These are phyloP conservation scores for Sclerotinia subarctica DNA, from an alignment of 2,329 filamentous ascomycete genomes.

Conservation along the genomic window DNA sequence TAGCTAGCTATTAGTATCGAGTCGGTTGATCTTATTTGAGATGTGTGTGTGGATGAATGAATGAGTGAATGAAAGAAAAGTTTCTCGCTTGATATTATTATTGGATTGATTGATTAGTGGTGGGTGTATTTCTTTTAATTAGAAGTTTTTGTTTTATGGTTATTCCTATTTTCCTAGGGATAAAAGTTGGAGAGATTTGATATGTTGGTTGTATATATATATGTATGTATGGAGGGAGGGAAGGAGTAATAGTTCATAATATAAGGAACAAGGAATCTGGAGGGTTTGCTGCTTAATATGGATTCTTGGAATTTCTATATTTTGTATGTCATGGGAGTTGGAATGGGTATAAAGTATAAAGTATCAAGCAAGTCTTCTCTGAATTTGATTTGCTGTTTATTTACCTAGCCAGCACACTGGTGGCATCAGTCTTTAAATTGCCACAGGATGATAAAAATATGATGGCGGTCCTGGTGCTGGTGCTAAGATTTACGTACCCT, in stretches of 20 bases:
- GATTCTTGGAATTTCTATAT: not conserved
- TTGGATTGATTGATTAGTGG: too few species aligned
- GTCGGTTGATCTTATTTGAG: not conserved
- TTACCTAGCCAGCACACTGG: too few species aligned
- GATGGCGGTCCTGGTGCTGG: not conserved
- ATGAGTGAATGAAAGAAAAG: too few species aligned
- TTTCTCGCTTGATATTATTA: too few species aligned
- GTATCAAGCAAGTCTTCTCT: not conserved
- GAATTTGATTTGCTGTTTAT: not conserved
- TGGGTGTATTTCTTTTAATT: too few species aligned
- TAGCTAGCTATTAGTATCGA: not conserved
- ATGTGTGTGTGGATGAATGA: too few species aligned
- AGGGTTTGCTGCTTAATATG: too few species aligned
- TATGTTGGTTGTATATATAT: not conserved
- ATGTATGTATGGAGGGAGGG: too few species aligned
- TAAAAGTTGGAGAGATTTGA: not conserved
- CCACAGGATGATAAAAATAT: not conserved
- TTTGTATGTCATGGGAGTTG: not conserved
- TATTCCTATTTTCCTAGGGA: not conserved
- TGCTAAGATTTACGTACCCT: not conserved
- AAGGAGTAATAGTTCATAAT: not conserved
- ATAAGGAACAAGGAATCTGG: not conserved
- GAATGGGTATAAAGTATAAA: not conserved
- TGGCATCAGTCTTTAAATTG: not conserved
- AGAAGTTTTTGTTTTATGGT: too few species aligned